Evolutionary conservation across 805 yeast species (phyloP), one percentile per base, ranked within the genome.

Genomic region (Saturnispora dispora): DNA sequence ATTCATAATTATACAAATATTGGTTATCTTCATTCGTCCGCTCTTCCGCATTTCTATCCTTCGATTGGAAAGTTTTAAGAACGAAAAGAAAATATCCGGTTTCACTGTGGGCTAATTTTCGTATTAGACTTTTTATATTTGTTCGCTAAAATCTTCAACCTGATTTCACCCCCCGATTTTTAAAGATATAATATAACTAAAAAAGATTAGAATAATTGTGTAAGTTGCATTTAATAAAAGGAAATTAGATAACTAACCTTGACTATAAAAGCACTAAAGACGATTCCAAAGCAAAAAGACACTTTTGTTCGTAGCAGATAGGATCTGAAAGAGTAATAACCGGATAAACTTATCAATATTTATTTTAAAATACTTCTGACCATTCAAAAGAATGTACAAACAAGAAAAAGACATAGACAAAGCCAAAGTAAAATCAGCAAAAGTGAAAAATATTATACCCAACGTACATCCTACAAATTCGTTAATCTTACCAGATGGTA

Each of bases 401-500:
- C 47, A 23, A 30, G 47, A 45, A 18, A 17, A 32, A 27, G 28
- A 22, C 8, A 10, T 15, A 42, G 28, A 28, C 28, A 17, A 36
- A 5, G 15, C 18, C 15, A 20, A 11, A 20, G 18, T n/a, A 13
- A 33, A 25, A 32, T 13, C 18, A 13, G 18, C 27, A 10, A 49
- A 54, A 22, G 33, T 50, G 3, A 58, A 58, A 28, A 52, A 54
- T 37, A 44, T 57, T 7, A 46, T 59, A 8, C 62, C 62, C 8
- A 58, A 54, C 42, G 60, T 59, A 8, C 58, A 57, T 39, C 63
- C 63, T 13, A 52, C 62, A 5, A 60, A 60, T 27, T 60, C 63
- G 1, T 30, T 58, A 77, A 9, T 60, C 9, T 23, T 57, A 2
- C 54, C 60, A 9, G 59, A 57, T 41, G 63, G 63, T 9, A 76